phyloP scores from a whole-genome alignment of 257 asterid genomes.

The Penstemon eatonii region DNA sequence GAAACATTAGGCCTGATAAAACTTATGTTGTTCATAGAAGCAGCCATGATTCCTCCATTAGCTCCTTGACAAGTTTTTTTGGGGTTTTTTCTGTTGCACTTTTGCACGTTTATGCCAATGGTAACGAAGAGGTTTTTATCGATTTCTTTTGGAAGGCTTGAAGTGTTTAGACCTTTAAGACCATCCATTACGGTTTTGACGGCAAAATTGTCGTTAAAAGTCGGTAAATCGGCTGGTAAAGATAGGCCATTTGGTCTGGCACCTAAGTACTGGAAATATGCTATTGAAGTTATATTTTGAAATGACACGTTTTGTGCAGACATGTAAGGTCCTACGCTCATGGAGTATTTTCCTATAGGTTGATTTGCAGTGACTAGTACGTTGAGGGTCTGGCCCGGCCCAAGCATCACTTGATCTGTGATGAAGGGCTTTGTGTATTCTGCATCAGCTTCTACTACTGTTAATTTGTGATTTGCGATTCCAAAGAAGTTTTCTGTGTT shows the following conservation, averaged over 20 bases:
- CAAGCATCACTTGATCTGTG: constrained; percentile 54
- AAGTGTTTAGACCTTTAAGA: constrained; percentile 45
- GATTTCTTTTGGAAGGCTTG: constrained; percentile 43
- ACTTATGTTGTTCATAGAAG: constrained; percentile 68
- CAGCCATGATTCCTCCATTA: constrained; percentile 61
- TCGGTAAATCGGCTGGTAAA: constrained; percentile 52
- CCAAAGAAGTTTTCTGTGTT: constrained; percentile 60
- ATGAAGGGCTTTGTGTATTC: constrained; percentile 61
- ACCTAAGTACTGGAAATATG: constrained; percentile 63
- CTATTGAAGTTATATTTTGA: constrained; percentile 53
- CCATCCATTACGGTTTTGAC: constrained; percentile 65
- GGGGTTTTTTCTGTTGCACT: constrained; percentile 45
- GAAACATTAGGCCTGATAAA: constrained; percentile 53
- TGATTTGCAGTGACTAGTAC: constrained; percentile 64
- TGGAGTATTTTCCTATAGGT: constrained; percentile 48
- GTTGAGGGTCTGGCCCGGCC: constrained; percentile 65
- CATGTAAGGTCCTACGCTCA: constrained; percentile 68
- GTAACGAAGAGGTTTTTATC: constrained; percentile 58
- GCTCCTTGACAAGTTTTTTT: constrained; percentile 47
- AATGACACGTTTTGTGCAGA: constrained; percentile 58
- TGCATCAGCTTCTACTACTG: constrained; percentile 64
- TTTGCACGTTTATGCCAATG: constrained; percentile 55
- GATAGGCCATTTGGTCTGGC: constrained; percentile 42
- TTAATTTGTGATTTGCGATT: constrained; percentile 55
- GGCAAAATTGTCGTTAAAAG: constrained; percentile 49